Percentiles rank a stretch among this genome's conserved stretches.
Evolutionary conservation across 2,329 filamentous ascomycete genomes (phyloP).

Genomic region (Penicillium sp.): DNA sequence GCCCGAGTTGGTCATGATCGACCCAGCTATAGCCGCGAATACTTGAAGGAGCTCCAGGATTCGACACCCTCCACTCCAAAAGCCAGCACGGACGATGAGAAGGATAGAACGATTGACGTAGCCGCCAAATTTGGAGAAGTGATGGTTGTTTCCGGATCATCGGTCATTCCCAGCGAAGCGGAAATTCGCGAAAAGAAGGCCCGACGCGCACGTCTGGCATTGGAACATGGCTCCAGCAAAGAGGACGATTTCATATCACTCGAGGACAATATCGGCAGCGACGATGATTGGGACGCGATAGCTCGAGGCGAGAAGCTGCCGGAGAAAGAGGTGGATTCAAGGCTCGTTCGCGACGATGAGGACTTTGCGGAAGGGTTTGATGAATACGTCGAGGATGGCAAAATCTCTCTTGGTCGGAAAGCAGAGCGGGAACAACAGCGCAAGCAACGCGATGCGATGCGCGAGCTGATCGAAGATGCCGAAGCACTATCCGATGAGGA

Average conservation of each 20-base stretch:
- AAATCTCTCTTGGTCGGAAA: slow-evolving; percentile 74
- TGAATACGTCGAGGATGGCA: slow-evolving; percentile 83
- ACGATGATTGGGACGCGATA: slow-evolving; percentile 51
- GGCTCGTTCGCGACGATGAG: slow-evolving; percentile 83
- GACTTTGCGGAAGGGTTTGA: slow-evolving; percentile 94
- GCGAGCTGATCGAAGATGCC: slow-evolving; percentile 77
- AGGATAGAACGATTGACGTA: slow-evolving; percentile 60
- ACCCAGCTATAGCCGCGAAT: slow-evolving; percentile 83
- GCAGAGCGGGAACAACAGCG: slow-evolving; percentile 72
- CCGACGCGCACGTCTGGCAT: slow-evolving; percentile 77
- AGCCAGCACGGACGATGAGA: slow-evolving; percentile 39
- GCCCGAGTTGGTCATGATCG: slow-evolving; percentile 65
- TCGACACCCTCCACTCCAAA: slow-evolving; percentile 83
- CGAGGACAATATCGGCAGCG: slow-evolving; percentile 41
- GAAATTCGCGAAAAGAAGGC: slow-evolving; percentile 93
- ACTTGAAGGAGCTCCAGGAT: slow-evolving; percentile 80
- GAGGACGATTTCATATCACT: slow-evolving; percentile 60
- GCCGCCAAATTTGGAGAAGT: slow-evolving; percentile 54
- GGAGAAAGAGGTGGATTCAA: slow-evolving; percentile 66
- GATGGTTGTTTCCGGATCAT: slow-evolving; percentile 36
- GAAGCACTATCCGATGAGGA: slow-evolving; percentile 67
- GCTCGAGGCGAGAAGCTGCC: slow-evolving; percentile 56
- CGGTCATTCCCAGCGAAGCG: slow-evolving; percentile 73
- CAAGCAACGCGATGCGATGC: slow-evolving; percentile 75
- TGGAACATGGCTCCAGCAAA: slow-evolving; percentile 64